Conservation (phyloP, 768 basidiomycete genomes). For the Rhizopogon vesiculosus region DNA sequence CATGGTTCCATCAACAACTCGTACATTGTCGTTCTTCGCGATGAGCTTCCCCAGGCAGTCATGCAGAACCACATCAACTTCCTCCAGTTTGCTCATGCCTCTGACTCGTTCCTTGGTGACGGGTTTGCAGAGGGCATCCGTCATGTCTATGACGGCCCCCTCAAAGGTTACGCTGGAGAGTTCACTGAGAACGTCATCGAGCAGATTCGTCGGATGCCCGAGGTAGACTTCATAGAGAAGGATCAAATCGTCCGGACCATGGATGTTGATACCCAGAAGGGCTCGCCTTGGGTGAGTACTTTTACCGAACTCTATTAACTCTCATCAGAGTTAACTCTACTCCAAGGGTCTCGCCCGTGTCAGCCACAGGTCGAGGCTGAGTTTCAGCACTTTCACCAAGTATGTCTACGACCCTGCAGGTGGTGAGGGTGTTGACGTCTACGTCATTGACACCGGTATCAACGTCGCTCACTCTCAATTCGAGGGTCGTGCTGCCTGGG, state of each 20-base stretch:
- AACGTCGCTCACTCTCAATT: conserved; percentile 83
- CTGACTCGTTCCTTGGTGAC: conserved; percentile 45
- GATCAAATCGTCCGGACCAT: conserved; percentile 89
- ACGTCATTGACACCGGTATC: conserved; percentile 87
- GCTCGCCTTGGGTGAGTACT: conserved; percentile 81
- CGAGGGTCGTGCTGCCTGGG: conserved; percentile 88
- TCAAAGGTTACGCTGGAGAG: conserved; percentile 77
- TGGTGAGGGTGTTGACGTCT: conserved; percentile 94
- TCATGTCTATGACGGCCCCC: conserved; percentile 73
- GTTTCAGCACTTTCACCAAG: conserved; percentile 76
- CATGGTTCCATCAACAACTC: conserved; percentile 81
- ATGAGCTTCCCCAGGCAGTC: conserved; percentile 49
- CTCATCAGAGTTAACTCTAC: conserved; percentile 8
- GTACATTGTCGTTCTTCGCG: conserved; percentile 92
- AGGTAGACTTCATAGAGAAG: conserved; percentile 88
- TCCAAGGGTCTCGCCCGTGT: conserved; percentile 89
- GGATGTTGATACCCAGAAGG: conserved; percentile 41
- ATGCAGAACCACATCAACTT: conserved; percentile 78
- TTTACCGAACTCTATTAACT: neutral
- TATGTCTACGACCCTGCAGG: conserved; percentile 69
- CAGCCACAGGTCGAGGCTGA: conserved; percentile 76
- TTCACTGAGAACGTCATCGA: conserved; percentile 71
- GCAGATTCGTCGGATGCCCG: conserved; percentile 75
- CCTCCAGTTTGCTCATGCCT: conserved; percentile 57
- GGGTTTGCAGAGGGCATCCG: conserved; percentile 46